A percentile compares a stretch with the other conserved stretches of the same genome.
These are phyloP conservation scores for Aspergillus pseudotamarii DNA, from an alignment of 2,329 filamentous ascomycete species.

Conservation along the genomic window DNA sequence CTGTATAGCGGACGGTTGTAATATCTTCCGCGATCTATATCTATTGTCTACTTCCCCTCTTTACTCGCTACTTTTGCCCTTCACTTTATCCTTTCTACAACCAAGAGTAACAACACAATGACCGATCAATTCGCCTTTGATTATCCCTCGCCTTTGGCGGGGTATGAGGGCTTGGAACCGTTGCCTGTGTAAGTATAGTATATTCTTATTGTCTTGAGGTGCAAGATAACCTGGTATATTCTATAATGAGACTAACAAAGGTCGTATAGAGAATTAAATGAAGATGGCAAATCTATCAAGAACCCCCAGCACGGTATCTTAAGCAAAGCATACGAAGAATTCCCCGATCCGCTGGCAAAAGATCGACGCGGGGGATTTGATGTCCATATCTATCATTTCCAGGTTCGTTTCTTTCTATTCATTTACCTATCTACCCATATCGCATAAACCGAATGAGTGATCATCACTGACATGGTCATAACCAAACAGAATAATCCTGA, in stretches of 20 bases:
- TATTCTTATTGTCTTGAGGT: neutral
- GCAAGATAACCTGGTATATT: neutral
- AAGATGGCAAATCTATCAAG: conserved; percentile 75
- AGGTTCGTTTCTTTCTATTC: conserved; percentile 37
- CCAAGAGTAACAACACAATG: conserved; percentile 35
- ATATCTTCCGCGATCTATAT: neutral
- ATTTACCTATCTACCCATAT: neutral
- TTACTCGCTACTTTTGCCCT: neutral
- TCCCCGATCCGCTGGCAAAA: conserved; percentile 69
- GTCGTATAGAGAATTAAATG: conserved; percentile 55
- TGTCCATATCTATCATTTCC: conserved; percentile 81
- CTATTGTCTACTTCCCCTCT: neutral
- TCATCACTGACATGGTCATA: neutral
- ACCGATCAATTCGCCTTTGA: conserved; percentile 55
- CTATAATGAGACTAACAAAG: neutral
- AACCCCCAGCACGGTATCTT: conserved; percentile 65
- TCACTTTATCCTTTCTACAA: neutral
- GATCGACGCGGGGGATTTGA: conserved; percentile 75
- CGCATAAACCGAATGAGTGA: neutral
- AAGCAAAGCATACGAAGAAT: conserved; percentile 71
- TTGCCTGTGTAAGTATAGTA: conserved; percentile 46
- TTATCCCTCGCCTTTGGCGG: conserved; percentile 58
- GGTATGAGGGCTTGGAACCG: conserved; percentile 52
- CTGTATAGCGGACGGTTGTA: neutral
- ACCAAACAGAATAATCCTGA: conserved; percentile 55